Conservation (phyloP, 495 filamentous ascomycete genomes). For the Rhypophila decipiens region DNA sequence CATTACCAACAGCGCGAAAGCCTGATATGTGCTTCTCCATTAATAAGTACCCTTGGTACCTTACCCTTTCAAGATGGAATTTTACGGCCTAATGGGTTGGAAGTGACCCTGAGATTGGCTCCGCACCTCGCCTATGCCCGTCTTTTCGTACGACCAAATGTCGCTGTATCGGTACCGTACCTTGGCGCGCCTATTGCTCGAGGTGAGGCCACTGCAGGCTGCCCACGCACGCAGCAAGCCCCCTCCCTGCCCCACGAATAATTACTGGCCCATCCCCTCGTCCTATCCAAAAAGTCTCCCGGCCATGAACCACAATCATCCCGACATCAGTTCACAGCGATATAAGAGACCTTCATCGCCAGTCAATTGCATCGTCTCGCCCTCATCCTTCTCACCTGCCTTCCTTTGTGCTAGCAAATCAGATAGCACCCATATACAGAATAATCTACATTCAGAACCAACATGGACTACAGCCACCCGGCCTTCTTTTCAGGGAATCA, state of each 20-base stretch:
- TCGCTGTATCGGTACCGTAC: neutral
- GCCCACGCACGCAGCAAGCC: neutral
- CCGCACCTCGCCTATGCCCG: neutral
- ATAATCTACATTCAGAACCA: neutral
- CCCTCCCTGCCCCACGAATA: neutral
- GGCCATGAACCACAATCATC: neutral
- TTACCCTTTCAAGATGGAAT: no score
- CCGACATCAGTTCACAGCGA: neutral
- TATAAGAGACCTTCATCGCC: neutral
- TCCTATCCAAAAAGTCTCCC: neutral
- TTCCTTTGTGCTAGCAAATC: neutral
- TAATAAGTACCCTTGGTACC: no score
- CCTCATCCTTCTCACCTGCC: neutral
- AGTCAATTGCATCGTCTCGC: neutral
- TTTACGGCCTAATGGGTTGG: no score
- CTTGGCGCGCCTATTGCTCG: neutral
- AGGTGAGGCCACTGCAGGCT: neutral
- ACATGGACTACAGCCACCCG: constrained; percentile 28
- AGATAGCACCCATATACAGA: neutral
- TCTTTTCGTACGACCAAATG: neutral
- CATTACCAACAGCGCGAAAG: no score
- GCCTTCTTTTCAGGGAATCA: constrained; percentile 42
- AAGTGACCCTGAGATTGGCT: no score
- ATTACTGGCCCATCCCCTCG: neutral
- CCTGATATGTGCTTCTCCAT: no score